Evolutionary conservation across 768 basidiomycete species (phyloP), one percentile per base, ranked within the genome.

Genomic region (Chalciporus sphaerocephalus): DNA sequence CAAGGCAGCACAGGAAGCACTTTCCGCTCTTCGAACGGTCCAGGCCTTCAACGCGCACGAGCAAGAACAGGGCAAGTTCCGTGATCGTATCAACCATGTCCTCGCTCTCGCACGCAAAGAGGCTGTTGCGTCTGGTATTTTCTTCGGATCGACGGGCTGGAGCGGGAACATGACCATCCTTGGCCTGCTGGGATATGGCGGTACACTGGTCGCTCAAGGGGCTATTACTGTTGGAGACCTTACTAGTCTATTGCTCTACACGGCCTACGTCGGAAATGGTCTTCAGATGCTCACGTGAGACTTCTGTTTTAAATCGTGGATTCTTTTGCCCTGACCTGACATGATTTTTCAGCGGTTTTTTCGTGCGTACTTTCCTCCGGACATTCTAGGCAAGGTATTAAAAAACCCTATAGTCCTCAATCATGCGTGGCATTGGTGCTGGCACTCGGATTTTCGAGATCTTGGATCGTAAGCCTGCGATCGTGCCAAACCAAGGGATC

Each of bases 371-470:
- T 56, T 10, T 22, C 21, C 33, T 22, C 7, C 51, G n/a, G 28
- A 24, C 11, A 8, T 15, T 12, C 6, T 34, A 34, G 5, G 22
- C 32, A 8, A 12, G 32, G 21, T 32, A n/a, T n/a, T 32, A 5
- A 11, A 32, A 32, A 4, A 3, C 20, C n/a, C 24, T 16, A 21
- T 51, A 91, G 88, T 80, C 90, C 9, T 93, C 92, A 32, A 84
- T 98, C 44, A 98, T 98, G 95, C 91, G 92, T 42, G 95, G 91
- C 43, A 83, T 97, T 40, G 95, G 95, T 46, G 94, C 95, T 1
- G 91, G 92, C 15, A 78, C 80, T 0, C 86, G 95, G 17, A 85
- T 97, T n/a, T 98, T 98, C 64, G 92, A 94, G 52, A 79, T 98
- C 13, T 72, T 97, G 9, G 92, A 92, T 56, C 81, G 92, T 36